Evolutionary conservation across 352 stramenopile species (phyloP), one percentile per base, ranked within the genome.

Genomic region (Globisporangium cylindrosporum): DNA sequence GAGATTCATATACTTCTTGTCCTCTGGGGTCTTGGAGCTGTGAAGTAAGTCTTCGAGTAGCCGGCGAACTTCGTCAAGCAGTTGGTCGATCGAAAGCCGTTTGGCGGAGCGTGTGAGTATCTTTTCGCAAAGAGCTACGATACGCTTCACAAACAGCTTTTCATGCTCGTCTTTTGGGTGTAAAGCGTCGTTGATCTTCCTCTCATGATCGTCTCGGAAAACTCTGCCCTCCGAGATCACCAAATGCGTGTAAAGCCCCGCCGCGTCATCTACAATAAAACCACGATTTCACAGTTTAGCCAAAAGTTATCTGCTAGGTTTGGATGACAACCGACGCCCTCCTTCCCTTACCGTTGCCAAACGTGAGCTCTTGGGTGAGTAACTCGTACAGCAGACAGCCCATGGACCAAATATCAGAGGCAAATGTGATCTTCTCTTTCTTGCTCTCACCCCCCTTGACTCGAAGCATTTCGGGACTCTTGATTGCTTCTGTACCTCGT

Each of bases 401-500:
- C 20, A 92, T 60, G 9, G 86, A 92, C 86, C 86, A 94, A 9
- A 90, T 62, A 62, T 94, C 86, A 12, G 80, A 84, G 4, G 79
- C 78, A 20, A 71, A 67, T 0, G 76, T 81, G n/a, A 91, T 73
- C 25, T 58, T 69, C 5, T 67, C 65, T 41, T 72, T 64, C 6
- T 59, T 48, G 7, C 63, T 53, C 2, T 76, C 71, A 34, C 62
- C 76, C 48, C 81, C 80, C 55, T 76, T 79, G 24, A 89, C 77
- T 15, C 67, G 60, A 8, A 93, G 66, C 68, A 92, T 90, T 62
- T 94, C 86, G 7, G 86, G 86, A 43, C 83, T 92, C 68, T 91
- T 90, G 62, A 92, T 90, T 3, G 86, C 83, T 68, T 94, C 86
- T 0, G 86, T 94, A 9, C 86, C 86, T 65, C 86, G 76, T 4